Conservation (phyloP, 305 asterid species). For the Fraxinus latifolia region DNA sequence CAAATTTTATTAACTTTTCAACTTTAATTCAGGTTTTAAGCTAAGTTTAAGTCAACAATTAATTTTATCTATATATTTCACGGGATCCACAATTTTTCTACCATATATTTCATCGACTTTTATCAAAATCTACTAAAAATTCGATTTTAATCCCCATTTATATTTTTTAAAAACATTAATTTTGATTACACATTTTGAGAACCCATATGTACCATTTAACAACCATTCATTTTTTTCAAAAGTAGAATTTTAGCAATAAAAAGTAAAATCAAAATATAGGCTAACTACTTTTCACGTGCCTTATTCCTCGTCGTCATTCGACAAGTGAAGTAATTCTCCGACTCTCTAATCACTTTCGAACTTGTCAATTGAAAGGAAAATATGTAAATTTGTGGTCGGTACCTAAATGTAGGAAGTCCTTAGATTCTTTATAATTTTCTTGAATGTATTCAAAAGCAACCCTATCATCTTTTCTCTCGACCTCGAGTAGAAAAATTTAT, state of each 20-base stretch:
- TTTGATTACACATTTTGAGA: too few species aligned
- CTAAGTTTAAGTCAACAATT: too few species aligned
- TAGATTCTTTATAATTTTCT: neutral
- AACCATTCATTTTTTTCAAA: too few species aligned
- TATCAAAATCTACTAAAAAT: too few species aligned
- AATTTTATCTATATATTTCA: too few species aligned
- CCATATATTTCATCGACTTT: too few species aligned
- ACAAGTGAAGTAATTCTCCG: neutral
- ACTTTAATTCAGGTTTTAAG: too few species aligned
- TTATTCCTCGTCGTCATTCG: neutral
- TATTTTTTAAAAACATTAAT: too few species aligned
- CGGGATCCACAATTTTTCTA: too few species aligned
- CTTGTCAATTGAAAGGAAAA: neutral
- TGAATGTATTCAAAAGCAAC: neutral
- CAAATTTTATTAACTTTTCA: too few species aligned
- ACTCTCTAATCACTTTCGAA: neutral
- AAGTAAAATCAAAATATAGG: neutral
- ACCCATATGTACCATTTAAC: too few species aligned
- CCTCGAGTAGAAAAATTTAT: neutral
- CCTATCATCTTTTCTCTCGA: neutral
- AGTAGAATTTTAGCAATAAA: neutral
- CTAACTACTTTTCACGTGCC: neutral
- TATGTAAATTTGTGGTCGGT: neutral
- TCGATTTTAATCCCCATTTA: too few species aligned
- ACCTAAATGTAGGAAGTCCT: neutral